These are phyloP conservation scores for Lodderomyces parapsilosis DNA, from an alignment of 1,139 yeast genomes.

Conservation along the genomic window DNA sequence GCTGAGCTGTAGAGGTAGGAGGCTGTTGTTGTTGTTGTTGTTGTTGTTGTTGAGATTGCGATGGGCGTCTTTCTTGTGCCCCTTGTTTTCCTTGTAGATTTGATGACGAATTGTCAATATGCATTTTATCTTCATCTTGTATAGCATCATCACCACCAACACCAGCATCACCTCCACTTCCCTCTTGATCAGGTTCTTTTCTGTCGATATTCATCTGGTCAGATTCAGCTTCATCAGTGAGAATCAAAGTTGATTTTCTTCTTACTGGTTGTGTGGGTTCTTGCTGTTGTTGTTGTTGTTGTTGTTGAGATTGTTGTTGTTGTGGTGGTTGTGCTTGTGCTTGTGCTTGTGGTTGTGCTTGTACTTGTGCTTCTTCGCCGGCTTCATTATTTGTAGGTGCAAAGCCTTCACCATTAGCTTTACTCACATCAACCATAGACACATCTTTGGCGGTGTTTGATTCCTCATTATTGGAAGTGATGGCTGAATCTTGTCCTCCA, in stretches of 20 bases:
- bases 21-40: constrained; percentile 20
- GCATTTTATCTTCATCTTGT: constrained; percentile 18
- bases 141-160: constrained; percentile 19
- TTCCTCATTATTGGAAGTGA: neutral
- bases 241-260: constrained; percentile 21
- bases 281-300: too few relatives aligned
- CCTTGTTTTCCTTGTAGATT: constrained; percentile 14
- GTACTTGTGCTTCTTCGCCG: too few relatives aligned
- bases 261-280: too few relatives aligned
- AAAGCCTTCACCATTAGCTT: constrained; percentile 13
- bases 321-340: too few relatives aligned
- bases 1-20: constrained; percentile 15
- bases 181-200: constrained; percentile 6
- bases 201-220: constrained; percentile 39
- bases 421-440: constrained; percentile 46
- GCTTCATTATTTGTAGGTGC: constrained; percentile 1
- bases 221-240: constrained; percentile 39
- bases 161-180: too few relatives aligned
- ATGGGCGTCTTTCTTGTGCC: constrained; percentile 11
- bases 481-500: neutral
- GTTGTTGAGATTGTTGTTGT: too few relatives aligned
- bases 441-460: constrained; percentile 21
- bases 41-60: constrained; percentile 10
- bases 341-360: too few relatives aligned
- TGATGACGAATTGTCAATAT: constrained; percentile 18